These are phyloP conservation scores for California macrophylla DNA, from an alignment of 441 rosid genomes.

Conservation along the genomic window DNA sequence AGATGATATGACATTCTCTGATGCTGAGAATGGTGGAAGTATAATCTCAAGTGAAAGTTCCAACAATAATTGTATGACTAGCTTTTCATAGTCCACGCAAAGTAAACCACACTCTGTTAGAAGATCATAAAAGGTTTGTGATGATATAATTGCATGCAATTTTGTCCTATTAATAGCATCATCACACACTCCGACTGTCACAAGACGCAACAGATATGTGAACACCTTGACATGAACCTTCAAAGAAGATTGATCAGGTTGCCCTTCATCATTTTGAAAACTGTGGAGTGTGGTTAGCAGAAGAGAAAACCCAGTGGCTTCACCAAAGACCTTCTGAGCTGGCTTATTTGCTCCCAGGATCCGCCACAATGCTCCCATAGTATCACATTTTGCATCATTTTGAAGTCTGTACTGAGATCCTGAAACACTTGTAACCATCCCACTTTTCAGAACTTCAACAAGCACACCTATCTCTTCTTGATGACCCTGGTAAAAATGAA, in stretches of 20 bases:
- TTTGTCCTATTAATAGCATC: slow-evolving; percentile 80
- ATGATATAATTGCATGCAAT: slow-evolving; percentile 66
- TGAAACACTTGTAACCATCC: slow-evolving; percentile 85
- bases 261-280: slow-evolving; percentile 67
- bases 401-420: slow-evolving; percentile 92
- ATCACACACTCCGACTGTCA: slow-evolving; percentile 80
- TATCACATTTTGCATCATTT: slow-evolving; percentile 92
- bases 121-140: slow-evolving; percentile 93
- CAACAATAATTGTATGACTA: slow-evolving; percentile 78
- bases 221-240: slow-evolving; percentile 58
- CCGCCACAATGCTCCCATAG: slow-evolving; percentile 97
- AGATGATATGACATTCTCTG: slow-evolving; percentile 39
- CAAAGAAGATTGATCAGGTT: slow-evolving; percentile 47
- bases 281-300: slow-evolving; percentile 86
- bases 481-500: slow-evolving; percentile 55
- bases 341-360: slow-evolving; percentile 75
- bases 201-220: slow-evolving; percentile 78
- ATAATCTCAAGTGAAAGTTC: slow-evolving; percentile 97
- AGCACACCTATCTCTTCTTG: slow-evolving; percentile 84
- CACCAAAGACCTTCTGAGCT: slow-evolving; percentile 92
- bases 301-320: slow-evolving; percentile 97
- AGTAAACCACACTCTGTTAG: slow-evolving; percentile 92
- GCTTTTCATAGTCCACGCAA: slow-evolving; percentile 88
- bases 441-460: slow-evolving; percentile 94
- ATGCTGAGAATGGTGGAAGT: slow-evolving; percentile 74